Conservation (phyloP, 2,329 filamentous ascomycete genomes). For the Ophiosphaerella korrae region DNA sequence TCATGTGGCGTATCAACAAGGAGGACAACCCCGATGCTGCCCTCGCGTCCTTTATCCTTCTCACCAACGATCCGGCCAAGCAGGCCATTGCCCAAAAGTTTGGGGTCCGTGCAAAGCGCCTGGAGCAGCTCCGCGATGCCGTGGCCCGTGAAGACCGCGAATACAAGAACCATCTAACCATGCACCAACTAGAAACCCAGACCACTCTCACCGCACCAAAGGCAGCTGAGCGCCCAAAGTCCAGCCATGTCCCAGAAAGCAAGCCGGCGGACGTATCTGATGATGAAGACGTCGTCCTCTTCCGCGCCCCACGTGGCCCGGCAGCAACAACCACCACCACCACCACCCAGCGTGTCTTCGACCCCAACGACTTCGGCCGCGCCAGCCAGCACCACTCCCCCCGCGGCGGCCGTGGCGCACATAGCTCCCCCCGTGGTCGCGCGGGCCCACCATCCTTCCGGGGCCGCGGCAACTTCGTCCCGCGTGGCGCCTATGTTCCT, state of each 20-base stretch:
- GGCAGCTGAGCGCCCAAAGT: constrained; percentile 31
- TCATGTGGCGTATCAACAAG: constrained; percentile 58
- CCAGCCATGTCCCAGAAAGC: constrained; percentile 25
- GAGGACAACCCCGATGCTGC: constrained; percentile 54
- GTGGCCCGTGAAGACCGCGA: constrained; percentile 57
- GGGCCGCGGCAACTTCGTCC: constrained; percentile 36
- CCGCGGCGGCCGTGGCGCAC: constrained; percentile 41
- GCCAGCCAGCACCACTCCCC: constrained; percentile 33
- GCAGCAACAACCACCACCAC: constrained; percentile 31
- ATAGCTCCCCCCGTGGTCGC: constrained; percentile 28
- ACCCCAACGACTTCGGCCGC: constrained; percentile 56
- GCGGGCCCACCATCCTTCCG: constrained; percentile 27
- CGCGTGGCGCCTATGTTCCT: constrained; percentile 39
- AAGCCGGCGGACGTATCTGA: constrained; percentile 34
- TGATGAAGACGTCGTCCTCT: constrained; percentile 47
- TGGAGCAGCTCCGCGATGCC: constrained; percentile 57
- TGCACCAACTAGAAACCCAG: constrained; percentile 46
- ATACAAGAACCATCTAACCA: constrained; percentile 48
- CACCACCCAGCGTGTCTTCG: constrained; percentile 47
- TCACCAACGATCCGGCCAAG: constrained; percentile 56
- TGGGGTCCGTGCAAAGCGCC: constrained; percentile 55
- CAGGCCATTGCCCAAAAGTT: constrained; percentile 55
- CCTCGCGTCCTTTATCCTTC: constrained; percentile 57
- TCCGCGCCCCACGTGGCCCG: constrained; percentile 46
- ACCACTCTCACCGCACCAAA: constrained; percentile 23